A percentile compares a stretch with the other conserved stretches of the same genome.
Conservation (phyloP, 2,329 filamentous ascomycete species). For the Plenodomus biglobosus region DNA sequence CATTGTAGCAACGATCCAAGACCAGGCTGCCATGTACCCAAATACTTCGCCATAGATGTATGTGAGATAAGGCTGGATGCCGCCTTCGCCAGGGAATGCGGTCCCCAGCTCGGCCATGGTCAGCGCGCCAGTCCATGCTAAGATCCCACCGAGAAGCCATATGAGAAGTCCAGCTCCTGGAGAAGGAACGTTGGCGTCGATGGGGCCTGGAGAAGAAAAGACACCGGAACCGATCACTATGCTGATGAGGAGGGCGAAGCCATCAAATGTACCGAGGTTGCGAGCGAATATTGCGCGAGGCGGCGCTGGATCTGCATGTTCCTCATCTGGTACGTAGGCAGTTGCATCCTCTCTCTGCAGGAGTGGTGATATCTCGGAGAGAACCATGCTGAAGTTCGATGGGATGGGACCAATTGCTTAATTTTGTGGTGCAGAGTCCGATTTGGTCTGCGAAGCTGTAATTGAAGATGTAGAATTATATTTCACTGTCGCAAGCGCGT, state of each 20-base stretch:
- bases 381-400: constrained; percentile 13
- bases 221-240: constrained; percentile 67
- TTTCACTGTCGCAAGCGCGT: neutral
- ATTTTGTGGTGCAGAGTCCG: too few relatives aligned
- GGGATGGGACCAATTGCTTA: too few relatives aligned
- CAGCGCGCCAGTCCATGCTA: constrained; percentile 65
- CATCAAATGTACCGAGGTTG: constrained; percentile 36
- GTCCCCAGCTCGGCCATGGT: constrained; percentile 66
- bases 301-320: constrained; percentile 14
- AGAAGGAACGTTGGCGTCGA: constrained; percentile 66
- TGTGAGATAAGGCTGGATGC: constrained; percentile 63
- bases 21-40: constrained; percentile 66
- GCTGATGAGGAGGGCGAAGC: constrained; percentile 63
- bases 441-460: neutral
- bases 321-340: constrained; percentile 12
- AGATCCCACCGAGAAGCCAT: constrained; percentile 63
- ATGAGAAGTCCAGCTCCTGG: constrained; percentile 60
- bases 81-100: constrained; percentile 65
- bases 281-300: constrained; percentile 37
- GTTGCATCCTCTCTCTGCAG: constrained; percentile 14
- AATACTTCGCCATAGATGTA: constrained; percentile 63
- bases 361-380: constrained; percentile 28
- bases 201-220: constrained; percentile 64
- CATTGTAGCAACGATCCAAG: constrained; percentile 67
- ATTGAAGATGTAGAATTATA: neutral